Base-by-base conservation (phyloP, 2,329 filamentous ascomycete species). In the Colletotrichum sp. region DNA sequence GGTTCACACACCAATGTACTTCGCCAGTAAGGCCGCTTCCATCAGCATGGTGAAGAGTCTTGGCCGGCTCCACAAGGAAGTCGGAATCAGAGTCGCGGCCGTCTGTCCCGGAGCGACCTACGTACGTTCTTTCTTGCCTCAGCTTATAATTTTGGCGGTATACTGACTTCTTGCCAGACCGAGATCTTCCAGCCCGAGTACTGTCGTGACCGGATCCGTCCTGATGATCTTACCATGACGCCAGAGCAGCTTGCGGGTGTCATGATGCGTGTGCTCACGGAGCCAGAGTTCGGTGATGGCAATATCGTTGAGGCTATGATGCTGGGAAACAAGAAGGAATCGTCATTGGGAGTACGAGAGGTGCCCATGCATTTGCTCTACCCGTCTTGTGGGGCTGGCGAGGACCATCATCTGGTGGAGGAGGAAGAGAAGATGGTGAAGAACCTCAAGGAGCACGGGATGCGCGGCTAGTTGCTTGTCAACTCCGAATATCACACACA, bases 1-100 rank as follows among this genome's bases (percentile, higher is more conserved):
- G 2, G 34, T 84, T 8, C 77, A 79, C 12, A 81, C 83, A 0
- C 83, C 83, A 0, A 62, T 84, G 39, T 84, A 84, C 77, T 80
- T 79, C 34, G 75, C 82, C 0, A 82, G 79, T 75, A 84, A 84
- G 70, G 79, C 78, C 0, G 81, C 79, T 5, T 66, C 82, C n/a
- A 39, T 64, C 15, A 74, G 71, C 26, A 69, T 74, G 34, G 55
- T 62, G 2, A 74, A 64, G 57, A 52, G 32, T 9, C 39, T 71
- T 16, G 55, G 59, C 2, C 12, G 39, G 8, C 39, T 71, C 8
- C 34, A 30, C 12, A 55, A 52, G 8, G 34, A 49, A n/a, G 59
- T 65, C 5, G 69, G 69, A 8, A 65, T 71, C 30, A 21, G 69
- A n/a, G 64, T 65, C 13, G 57, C 59, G 12, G 69, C 59, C 5